Evolutionary conservation across 2,329 filamentous ascomycete species (phyloP), one percentile per base, ranked within the genome.

Genomic region (Hyphodiscus sp.): DNA sequence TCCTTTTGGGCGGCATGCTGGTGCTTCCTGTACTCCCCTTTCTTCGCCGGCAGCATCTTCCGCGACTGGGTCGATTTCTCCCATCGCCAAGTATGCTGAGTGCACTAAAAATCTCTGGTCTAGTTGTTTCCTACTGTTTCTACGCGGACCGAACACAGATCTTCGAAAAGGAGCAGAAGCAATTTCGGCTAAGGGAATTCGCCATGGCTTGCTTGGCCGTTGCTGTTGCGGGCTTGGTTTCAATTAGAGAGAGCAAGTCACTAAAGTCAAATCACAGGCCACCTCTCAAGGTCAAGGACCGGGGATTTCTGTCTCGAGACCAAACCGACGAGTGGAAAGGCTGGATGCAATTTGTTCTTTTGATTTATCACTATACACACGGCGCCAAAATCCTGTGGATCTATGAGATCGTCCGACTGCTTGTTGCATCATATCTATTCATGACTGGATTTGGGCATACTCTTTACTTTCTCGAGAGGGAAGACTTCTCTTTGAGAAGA

Each of bases 321-420:
- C 79, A 85, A 59, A 80, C 78, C 0, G 76, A 85, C 56, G 83
- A 86, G 64, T 83, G 81, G 76, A 86, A 85, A 68, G 83, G 83
- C 1, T 78, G 80, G 73, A 82, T 86, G 78, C 81, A 85, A 58
- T 72, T 74, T 15, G 67, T 75, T 18, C 70, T 80, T 44, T 67
- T 83, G 18, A 68, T 81, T 13, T 85, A 82, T 61, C 77, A 82
- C 56, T 85, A 81, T 65, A 78, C 79, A 33, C 74, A 77, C 19
- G 77, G 75, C 23, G 78, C 75, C 7, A 70, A 71, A 56, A 63
- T 69, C 2, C 65, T 80, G 4, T 74, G 74, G 62, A 73, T 81
- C 30, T 81, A 83, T 67, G 73, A 80, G 60, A 68, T 80, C 49
- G 69, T 80, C 13, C 76, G 79, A 16, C 64, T 84, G 3, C 69